These are phyloP conservation scores for Calamus simplicifolius DNA, from an alignment of 176 grass and related monocot genomes.

Conservation along the genomic window DNA sequence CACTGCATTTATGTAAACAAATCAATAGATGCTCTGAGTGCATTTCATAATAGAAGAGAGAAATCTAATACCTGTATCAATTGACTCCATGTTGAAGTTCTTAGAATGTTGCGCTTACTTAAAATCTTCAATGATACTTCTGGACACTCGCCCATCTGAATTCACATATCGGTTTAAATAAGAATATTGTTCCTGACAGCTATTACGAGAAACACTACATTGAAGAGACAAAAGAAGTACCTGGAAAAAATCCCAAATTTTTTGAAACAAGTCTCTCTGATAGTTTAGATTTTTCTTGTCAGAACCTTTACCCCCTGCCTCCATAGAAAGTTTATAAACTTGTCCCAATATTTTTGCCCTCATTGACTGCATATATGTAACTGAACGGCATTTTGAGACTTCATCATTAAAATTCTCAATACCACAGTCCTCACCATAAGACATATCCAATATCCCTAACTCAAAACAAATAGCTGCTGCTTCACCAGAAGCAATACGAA, in stretches of 20 bases:
- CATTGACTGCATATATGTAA: constrained; percentile 74
- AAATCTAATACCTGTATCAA: constrained; percentile 56
- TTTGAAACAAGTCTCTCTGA: constrained; percentile 81
- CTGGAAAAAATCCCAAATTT: constrained; percentile 79
- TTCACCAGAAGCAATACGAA: constrained; percentile 97
- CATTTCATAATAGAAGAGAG: neutral
- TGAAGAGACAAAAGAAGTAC: constrained; percentile 22
- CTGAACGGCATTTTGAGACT: constrained; percentile 50
- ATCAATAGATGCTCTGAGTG: neutral
- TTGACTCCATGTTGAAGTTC: constrained; percentile 79
- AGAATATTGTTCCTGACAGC: too few species aligned
- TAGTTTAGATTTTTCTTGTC: constrained; percentile 98
- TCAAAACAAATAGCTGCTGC: constrained; percentile 80
- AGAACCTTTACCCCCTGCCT: constrained; percentile 85
- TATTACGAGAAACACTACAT: neutral
- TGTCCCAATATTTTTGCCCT: constrained; percentile 74
- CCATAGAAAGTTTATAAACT: constrained; percentile 54
- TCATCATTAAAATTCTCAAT: constrained; percentile 28
- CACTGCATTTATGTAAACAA: too few species aligned
- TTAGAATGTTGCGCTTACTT: constrained; percentile 57
- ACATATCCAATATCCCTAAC: constrained; percentile 68
- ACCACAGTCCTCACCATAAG: constrained; percentile 27
- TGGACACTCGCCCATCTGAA: constrained; percentile 52
- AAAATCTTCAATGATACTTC: constrained; percentile 72
- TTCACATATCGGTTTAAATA: constrained; percentile 1